Base-by-base conservation (phyloP, 805 yeast genomes). In the Yarrowia bubula region DNA sequence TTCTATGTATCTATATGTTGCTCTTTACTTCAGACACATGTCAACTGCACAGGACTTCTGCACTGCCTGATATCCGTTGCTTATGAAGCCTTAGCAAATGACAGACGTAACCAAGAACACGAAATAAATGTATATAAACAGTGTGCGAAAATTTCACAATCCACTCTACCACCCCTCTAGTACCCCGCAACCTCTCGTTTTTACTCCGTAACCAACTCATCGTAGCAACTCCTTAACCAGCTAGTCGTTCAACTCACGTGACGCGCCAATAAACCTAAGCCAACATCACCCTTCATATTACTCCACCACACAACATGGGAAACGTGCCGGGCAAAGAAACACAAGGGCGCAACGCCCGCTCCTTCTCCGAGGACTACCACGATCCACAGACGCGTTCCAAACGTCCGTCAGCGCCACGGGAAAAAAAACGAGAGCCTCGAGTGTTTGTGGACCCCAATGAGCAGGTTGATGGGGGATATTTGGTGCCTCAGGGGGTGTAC, bases 401-500 rank as follows among this genome's bases (percentile, higher is more conserved):
- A 10, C 38, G 61, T 8, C 47, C 61, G 6, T 41, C 47, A 2
- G 47, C 28, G 22, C 15, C 44, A 9, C 60, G 60, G 4, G 64
- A 58, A 17, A 58, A 58, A 58, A 58, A 44, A 35, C 50, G 51
- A 7, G 64, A 58, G 51, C 64, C 64, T 9, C 10, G 43, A 14
- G 51, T 58, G 15, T 44, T 35, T 44, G 51, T 58, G 41, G 64
- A 58, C 64, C 64, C 64, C 51, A 43, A 42, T 33, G 51, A 58
- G 11, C 50, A 43, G 68, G 96, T 93, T 14, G 98, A 95, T 76
- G 99, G 99, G 17, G 99, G 99, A 1, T 92, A 78, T 73, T 76
- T 93, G 68, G 97, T 96, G 1, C 97, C 98, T 0, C 90, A 84
- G 75, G 98, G 98, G 1, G 89, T 89, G 37, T 93, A 93, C 75